Conservation (phyloP, 306 rosid genomes). For the Lathyrus sativus region DNA sequence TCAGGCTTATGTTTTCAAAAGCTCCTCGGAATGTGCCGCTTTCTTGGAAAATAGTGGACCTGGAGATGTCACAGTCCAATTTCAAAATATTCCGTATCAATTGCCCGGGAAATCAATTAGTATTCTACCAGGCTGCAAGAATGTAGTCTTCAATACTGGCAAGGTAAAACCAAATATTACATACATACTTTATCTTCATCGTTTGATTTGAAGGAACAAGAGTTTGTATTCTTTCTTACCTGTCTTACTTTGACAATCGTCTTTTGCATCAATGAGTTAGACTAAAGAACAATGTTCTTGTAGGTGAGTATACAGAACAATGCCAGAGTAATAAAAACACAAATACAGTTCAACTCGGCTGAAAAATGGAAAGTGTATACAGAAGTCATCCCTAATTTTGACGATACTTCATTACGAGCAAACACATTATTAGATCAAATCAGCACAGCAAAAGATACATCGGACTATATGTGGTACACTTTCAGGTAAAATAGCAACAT, state of each 20-base stretch:
- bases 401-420: constrained; percentile 42
- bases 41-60: constrained; percentile 49
- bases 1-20: constrained; percentile 55
- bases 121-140: constrained; percentile 56
- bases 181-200: background rate
- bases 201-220: background rate
- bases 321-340: constrained; percentile 40
- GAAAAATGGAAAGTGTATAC: constrained; percentile 45
- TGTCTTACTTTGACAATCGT: background rate
- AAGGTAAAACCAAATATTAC: constrained; percentile 42
- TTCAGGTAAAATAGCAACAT: constrained; percentile 44
- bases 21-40: constrained; percentile 49
- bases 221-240: constrained; percentile 6
- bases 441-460: constrained; percentile 42
- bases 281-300: constrained; percentile 21
- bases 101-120: constrained; percentile 51
- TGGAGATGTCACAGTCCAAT: constrained; percentile 23
- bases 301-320: constrained; percentile 38
- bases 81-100: constrained; percentile 32
- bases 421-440: constrained; percentile 50
- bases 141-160: constrained; percentile 50
- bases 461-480: constrained; percentile 56
- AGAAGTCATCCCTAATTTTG: constrained; percentile 50
- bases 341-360: constrained; percentile 36
- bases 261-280: background rate